Evolutionary conservation across 106 monocot genomes (phyloP).

Genomic region (Dioscorea alata): DNA sequence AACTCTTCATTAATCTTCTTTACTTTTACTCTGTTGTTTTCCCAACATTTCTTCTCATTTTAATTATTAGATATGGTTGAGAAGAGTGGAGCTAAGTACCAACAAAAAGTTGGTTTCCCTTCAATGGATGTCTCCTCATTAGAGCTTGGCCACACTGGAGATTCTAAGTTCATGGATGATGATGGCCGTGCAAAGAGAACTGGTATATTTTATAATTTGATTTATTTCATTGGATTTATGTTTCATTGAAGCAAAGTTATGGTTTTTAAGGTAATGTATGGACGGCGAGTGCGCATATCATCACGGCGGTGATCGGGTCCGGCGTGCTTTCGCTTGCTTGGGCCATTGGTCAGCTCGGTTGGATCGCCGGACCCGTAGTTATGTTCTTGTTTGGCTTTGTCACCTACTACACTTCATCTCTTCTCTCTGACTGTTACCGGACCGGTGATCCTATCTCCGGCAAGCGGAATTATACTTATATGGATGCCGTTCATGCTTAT

Average conservation of each 20-base stretch:
- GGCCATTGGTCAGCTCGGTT: constrained; percentile 64
- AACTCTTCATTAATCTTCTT: too few relatives aligned
- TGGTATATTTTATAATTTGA: constrained; percentile 7
- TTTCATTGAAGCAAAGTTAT: background rate
- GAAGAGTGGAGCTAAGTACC: too few relatives aligned
- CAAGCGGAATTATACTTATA: constrained; percentile 72
- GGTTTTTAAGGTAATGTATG: constrained; percentile 27
- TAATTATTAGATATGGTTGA: constrained; percentile 4
- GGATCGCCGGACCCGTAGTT: constrained; percentile 53
- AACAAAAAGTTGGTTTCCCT: background rate
- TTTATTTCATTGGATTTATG: background rate
- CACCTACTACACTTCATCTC: constrained; percentile 54
- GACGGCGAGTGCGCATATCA: constrained; percentile 65
- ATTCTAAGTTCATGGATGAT: constrained; percentile 31
- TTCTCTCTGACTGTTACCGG: constrained; percentile 73
- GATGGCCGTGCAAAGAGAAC: constrained; percentile 43
- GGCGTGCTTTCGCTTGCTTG: constrained; percentile 66
- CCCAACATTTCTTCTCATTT: too few relatives aligned
- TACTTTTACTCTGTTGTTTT: too few relatives aligned
- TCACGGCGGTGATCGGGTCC: constrained; percentile 68
- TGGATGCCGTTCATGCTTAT: constrained; percentile 54
- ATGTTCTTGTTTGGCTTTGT: constrained; percentile 57
- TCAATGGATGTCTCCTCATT: constrained; percentile 23
- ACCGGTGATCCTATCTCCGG: constrained; percentile 49
- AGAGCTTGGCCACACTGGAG: constrained; percentile 5